Evolutionary conservation across 495 filamentous ascomycete genomes (phyloP), one percentile per base, ranked within the genome.

Genomic region (Elaphomyces granulatus): DNA sequence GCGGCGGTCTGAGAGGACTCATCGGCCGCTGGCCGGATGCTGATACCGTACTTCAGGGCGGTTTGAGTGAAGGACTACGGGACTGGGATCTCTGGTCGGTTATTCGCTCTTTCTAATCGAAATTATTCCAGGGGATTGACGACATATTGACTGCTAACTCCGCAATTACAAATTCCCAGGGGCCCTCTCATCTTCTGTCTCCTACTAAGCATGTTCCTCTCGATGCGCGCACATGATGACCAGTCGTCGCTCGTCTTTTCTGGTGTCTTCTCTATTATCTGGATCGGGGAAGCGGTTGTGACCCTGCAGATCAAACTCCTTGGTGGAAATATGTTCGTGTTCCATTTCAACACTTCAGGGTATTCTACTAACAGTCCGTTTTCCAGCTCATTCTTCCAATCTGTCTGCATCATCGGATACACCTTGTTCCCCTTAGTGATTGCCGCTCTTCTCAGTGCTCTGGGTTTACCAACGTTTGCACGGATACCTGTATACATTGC

Each of bases 291-390:
- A 68, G 87, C 88, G 1, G 82, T 95, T 12, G 87, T 99, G 43
- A 99, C 90, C n/a, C 64, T 88, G 54, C 90, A 99, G 74, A 95
- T 99, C 54, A 94, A 94, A 68, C 66, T 99, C 52, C 64, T 99
- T 43, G 90, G 90, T 35, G 90, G 90, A 18, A 94, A 92, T 68
- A 95, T 98, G 90, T 96, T 64, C 61, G 85, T 74, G 10, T 42
- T n/a, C 26, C n/a, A n/a, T n/a, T n/a, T n/a, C n/a, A n/a, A n/a
- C 4, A 7, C n/a, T 8, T 31, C 20, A n/a, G n/a, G n/a, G n/a
- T n/a, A n/a, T n/a, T n/a, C n/a, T n/a, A n/a, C n/a, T n/a, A n/a
- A n/a, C n/a, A n/a, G n/a, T n/a, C n/a, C n/a, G n/a, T n/a, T n/a
- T n/a, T n/a, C 35, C 47, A 96, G 90, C 45, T 94, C 90, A 18